These are phyloP conservation scores for Penicillium paxilli DNA, from an alignment of 495 filamentous ascomycete species.

Conservation along the genomic window DNA sequence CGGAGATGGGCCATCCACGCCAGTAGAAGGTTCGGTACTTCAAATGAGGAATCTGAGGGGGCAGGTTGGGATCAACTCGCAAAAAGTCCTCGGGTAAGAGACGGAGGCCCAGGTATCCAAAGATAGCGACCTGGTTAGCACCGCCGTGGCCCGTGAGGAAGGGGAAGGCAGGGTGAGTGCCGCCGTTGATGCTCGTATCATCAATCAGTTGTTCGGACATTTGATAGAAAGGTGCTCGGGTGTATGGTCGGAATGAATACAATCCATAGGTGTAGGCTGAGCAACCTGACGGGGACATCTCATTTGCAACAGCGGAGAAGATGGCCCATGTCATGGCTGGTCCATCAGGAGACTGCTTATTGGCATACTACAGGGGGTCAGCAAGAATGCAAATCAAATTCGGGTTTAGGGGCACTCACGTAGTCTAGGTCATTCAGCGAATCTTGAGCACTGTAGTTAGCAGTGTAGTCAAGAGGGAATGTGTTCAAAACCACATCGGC, in stretches of 20 bases:
- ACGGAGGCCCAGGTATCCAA: slow-evolving; percentile 61
- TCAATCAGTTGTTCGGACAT: slow-evolving; percentile 71
- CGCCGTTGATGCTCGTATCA: slow-evolving; percentile 62
- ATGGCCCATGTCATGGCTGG: slow-evolving; percentile 70
- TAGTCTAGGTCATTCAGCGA: slow-evolving; percentile 60
- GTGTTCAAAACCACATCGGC: slow-evolving; percentile 64
- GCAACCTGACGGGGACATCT: slow-evolving; percentile 60
- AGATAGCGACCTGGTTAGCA: slow-evolving; percentile 60
- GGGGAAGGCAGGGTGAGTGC: slow-evolving; percentile 64
- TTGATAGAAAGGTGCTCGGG: slow-evolving; percentile 52
- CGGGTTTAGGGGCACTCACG: slow-evolving; percentile 23
- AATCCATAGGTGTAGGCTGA: slow-evolving; percentile 63
- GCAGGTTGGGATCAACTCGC: slow-evolving; percentile 58
- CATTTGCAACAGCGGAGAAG: slow-evolving; percentile 60
- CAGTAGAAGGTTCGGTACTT: slow-evolving; percentile 70
- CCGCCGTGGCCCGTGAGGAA: slow-evolving; percentile 70
- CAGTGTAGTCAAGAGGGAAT: slow-evolving; percentile 54
- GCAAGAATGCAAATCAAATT: not conserved
- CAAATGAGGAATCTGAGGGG: slow-evolving; percentile 61
- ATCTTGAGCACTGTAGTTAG: slow-evolving; percentile 52
- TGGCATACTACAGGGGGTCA: slow-evolving; percentile 48
- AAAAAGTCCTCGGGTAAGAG: slow-evolving; percentile 51
- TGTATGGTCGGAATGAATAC: slow-evolving; percentile 58
- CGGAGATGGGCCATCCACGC: slow-evolving; percentile 64
- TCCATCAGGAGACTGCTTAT: slow-evolving; percentile 60